Conservation (phyloP, 164 flowering plant genomes). For the Chloranthus sessilifolius region DNA sequence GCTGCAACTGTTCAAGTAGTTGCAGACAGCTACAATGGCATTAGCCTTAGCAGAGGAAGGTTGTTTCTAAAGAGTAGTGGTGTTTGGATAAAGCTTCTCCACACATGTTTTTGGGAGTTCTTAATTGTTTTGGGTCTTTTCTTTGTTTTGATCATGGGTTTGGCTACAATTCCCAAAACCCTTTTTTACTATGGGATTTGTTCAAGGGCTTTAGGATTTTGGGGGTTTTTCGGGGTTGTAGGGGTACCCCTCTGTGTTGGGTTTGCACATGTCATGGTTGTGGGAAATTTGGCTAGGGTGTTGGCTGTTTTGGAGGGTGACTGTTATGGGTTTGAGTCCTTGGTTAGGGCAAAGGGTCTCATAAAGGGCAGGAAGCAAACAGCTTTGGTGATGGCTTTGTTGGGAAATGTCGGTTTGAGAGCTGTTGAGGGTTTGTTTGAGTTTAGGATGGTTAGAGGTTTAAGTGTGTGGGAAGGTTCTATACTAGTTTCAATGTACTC, state of each 20-base stretch:
- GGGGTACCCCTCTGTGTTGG: slow-evolving; percentile 28
- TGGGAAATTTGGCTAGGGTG: slow-evolving; percentile 32
- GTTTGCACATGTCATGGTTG: slow-evolving; percentile 33
- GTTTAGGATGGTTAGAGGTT: slow-evolving; percentile 25
- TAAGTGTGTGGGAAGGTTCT: slow-evolving; percentile 29
- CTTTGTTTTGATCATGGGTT: slow-evolving; percentile 17
- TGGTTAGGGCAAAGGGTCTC: slow-evolving; percentile 25
- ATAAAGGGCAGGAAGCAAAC: slow-evolving; percentile 25
- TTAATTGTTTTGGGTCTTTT: slow-evolving; percentile 19
- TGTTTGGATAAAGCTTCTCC: slow-evolving; percentile 35
- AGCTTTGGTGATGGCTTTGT: slow-evolving; percentile 26
- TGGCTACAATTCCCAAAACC: slow-evolving; percentile 17
- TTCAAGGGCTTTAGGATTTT: slow-evolving; percentile 15
- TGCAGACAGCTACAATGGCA: slow-evolving; percentile 30
- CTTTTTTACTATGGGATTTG: slow-evolving; percentile 14
- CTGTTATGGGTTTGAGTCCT: slow-evolving; percentile 24
- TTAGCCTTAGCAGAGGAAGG: slow-evolving; percentile 22
- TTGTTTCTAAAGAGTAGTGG: slow-evolving; percentile 24
- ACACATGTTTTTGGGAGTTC: slow-evolving; percentile 29
- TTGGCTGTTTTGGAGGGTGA: slow-evolving; percentile 27
- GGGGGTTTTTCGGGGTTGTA: slow-evolving; percentile 19
- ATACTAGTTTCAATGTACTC: slow-evolving; percentile 37
- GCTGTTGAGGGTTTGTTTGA: slow-evolving; percentile 31
- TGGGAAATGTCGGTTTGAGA: slow-evolving; percentile 26
- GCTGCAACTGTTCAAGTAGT: slow-evolving; percentile 36